Evolutionary conservation across 441 rosid genomes (phyloP), one percentile per base, ranked within the genome.

Genomic region (Mallotus japonicus): DNA sequence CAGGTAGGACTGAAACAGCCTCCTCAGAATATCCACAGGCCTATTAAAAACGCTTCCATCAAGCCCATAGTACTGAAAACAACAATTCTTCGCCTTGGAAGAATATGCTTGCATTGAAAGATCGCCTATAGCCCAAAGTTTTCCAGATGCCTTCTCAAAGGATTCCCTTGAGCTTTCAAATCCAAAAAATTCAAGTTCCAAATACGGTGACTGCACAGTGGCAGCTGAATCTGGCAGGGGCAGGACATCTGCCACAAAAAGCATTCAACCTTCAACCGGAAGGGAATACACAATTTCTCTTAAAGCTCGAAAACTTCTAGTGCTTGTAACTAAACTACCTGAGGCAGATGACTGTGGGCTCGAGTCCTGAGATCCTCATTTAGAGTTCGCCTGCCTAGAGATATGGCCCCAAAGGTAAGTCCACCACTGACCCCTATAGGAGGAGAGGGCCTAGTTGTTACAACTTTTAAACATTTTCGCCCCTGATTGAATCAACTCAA

Each of bases 251-350:
- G 95, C 94, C 71, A 89, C 99, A 81, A 89, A 93, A 79, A 95
- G 98, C 98, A 95, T 92, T 65, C 94, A 92, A 66, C 98, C 99
- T 84, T 93, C 99, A 76, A 93, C 83, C 40, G 99, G 99, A 76
- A 91, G 76, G 47, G 97, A 87, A 80, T 95, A 87, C 69, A 93
- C 90, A 65, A 75, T 77, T 87, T 95, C 99, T 55, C 93, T 85
- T 71, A 90, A 86, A 72, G 95, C 96, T 37, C 91, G 87, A 79
- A 93, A 91, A 83, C 88, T 83, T 83, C 96, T 86, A 19, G 90
- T 77, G 72, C 85, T 79, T 78, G 92, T 77, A 55, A 87, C 98
- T 65, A 89, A 80, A 82, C 77, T 82, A 76, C 90, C 85, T 3
- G 86, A 76, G 67, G 65, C 69, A 79, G 93, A 87, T 76, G 96